These are phyloP conservation scores for Usnea hakonensis DNA, from an alignment of 495 filamentous ascomycete genomes.

Conservation along the genomic window DNA sequence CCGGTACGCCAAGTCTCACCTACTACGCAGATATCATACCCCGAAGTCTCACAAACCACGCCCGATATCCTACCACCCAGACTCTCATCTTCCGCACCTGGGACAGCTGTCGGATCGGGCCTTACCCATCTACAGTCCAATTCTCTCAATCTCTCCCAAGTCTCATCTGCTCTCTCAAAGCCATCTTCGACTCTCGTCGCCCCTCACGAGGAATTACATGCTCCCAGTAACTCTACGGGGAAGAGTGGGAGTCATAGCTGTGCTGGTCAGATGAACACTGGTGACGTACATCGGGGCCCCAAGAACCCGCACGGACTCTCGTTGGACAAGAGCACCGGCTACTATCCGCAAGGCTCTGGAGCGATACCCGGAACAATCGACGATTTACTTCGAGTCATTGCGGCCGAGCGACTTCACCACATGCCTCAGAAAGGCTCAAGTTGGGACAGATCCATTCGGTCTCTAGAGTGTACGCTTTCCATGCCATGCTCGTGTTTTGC, in stretches of 20 bases:
- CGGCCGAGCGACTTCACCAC: not conserved
- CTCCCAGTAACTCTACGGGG: too few relatives aligned
- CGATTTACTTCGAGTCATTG: not conserved
- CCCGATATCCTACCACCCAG: too few relatives aligned
- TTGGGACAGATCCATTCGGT: not conserved
- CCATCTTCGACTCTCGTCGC: not conserved
- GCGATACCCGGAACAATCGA: not conserved
- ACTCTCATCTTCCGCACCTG: too few relatives aligned
- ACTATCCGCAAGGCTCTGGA: not conserved
- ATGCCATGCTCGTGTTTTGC: not conserved
- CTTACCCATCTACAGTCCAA: too few relatives aligned
- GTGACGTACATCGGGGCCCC: not conserved
- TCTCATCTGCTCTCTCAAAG: too few relatives aligned
- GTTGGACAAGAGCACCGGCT: not conserved
- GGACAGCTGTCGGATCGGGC: too few relatives aligned
- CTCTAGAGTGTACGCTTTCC: not conserved
- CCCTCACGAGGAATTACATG: not conserved
- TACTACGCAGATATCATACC: too few relatives aligned
- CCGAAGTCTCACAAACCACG: too few relatives aligned
- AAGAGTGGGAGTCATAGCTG: not conserved
- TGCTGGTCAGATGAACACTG: not conserved
- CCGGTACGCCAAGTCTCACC: too few relatives aligned
- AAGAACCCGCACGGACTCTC: not conserved
- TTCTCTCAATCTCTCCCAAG: too few relatives aligned
- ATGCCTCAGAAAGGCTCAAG: conserved; percentile 1